Base-by-base conservation (phyloP, 2,329 filamentous ascomycete species). In the Arthrobotrys megalospora region DNA sequence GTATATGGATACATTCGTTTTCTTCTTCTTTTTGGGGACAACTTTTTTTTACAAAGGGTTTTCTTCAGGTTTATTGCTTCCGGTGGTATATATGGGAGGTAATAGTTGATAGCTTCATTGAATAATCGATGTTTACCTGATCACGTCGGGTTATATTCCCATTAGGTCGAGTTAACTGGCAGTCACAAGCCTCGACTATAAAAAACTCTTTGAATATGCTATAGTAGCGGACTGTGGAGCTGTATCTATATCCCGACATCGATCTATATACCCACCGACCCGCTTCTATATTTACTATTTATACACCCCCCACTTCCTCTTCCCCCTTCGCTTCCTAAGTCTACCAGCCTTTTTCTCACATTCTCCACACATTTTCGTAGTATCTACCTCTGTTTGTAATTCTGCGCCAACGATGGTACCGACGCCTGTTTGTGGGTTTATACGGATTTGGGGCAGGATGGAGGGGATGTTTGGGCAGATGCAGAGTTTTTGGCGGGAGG, bases 311-410 rank as follows among this genome's bases (percentile, higher is more conserved):
- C 12, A 3, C 12, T 45, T 45, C 41, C 12, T 16, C 12, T 45
- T 45, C 41, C 41, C n/a, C 41, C 12, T 45, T 12, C n/a, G 11
- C 41, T n/a, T 8, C 43, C 62, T 52, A 80, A 52, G 53, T 79
- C 72, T 48, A 50, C 66, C 14, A 92, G 92, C 1, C 92, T 92
- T 83, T 94, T 92, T 79, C 94, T 86, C 78, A 89, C 89, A 76
- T 94, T 85, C 3, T 88, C 87, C 79, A 90, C 90, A 1, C 90
- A 52, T 71, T 45, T 36, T 70, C 16, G n/a, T 73, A 38, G 45
- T 47, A 70, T 38, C 50, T 41, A 63, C 48, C 43, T 79, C 43
- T 16, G 43, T 21, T 28, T 34, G 14, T 62, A 19, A 24, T 43
- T 48, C 19, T 32, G 28, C 66, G 12, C 52, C 50, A 16, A 50